Percentiles rank a stretch among this genome's conserved stretches.
These are phyloP conservation scores for Mortierella sp. DNA, from an alignment of 371 early-diverging fungal genomes.

Conservation along the genomic window DNA sequence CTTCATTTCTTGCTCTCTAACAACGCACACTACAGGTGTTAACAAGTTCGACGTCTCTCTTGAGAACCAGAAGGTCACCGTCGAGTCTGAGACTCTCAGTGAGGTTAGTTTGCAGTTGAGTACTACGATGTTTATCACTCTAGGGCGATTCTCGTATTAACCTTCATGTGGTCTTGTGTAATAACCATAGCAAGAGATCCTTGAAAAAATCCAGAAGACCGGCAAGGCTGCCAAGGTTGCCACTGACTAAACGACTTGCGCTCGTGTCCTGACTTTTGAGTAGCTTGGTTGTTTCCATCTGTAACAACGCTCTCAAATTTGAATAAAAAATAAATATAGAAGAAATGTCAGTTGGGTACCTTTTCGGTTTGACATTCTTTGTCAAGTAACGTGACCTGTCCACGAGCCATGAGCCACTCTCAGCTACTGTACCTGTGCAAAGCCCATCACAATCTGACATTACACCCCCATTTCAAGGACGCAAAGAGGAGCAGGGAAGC, in stretches of 20 bases:
- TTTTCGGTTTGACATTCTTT: too few relatives aligned
- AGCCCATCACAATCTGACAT: not conserved
- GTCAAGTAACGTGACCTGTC: too few relatives aligned
- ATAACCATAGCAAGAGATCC: conserved; percentile 31
- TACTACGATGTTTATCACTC: not conserved
- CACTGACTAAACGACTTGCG: conserved; percentile 11
- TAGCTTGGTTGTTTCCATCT: not conserved
- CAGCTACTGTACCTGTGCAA: too few relatives aligned
- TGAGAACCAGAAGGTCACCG: conserved; percentile 79
- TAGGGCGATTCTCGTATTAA: not conserved
- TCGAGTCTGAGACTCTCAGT: conserved; percentile 45
- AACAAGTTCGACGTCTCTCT: conserved; percentile 72
- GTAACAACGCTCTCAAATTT: not conserved
- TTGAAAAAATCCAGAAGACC: conserved; percentile 47
- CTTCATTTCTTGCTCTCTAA: conserved; percentile 22
- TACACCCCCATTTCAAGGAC: not conserved
- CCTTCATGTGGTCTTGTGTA: not conserved
- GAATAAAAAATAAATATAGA: too few relatives aligned
- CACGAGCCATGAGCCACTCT: too few relatives aligned
- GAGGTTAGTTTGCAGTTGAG: conserved; percentile 8
- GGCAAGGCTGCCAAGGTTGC: conserved; percentile 54
- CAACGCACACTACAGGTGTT: conserved; percentile 53
- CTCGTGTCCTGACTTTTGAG: not conserved
- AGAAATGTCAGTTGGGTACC: too few relatives aligned
- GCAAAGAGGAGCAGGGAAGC: not conserved